phyloP scores from a whole-genome alignment of 192 early-diverging fungal species.

The Coemansia biformis region DNA sequence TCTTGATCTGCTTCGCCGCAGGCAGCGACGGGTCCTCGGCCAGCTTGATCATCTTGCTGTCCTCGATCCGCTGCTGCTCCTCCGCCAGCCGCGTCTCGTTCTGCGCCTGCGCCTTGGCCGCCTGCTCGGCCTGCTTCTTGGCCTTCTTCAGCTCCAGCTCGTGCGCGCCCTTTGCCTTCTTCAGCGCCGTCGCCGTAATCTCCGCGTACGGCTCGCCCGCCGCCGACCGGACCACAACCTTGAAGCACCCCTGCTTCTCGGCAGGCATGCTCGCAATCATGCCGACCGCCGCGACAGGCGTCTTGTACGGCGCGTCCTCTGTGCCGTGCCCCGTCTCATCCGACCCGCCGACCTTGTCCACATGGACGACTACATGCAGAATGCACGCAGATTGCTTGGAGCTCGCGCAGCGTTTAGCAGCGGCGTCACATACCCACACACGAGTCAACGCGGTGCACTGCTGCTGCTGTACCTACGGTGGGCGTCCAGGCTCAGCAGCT shows the following conservation, averaged over 20 bases:
- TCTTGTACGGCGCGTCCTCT: slow-evolving; percentile 70
- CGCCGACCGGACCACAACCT: slow-evolving; percentile 67
- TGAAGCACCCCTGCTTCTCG: slow-evolving; percentile 42
- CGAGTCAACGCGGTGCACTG: no score
- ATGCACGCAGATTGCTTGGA: no score
- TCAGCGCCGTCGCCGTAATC: slow-evolving; percentile 83
- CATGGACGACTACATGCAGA: slow-evolving; percentile 34
- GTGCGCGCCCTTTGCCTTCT: slow-evolving; percentile 81
- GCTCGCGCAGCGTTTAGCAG: no score
- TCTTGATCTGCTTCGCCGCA: slow-evolving; percentile 73
- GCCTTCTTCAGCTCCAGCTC: slow-evolving; percentile 65
- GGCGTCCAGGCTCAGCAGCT: slow-evolving; percentile 24
- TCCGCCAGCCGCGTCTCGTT: slow-evolving; percentile 52
- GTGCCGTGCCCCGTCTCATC: slow-evolving; percentile 77
- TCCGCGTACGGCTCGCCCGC: slow-evolving; percentile 66
- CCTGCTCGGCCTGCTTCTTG: slow-evolving; percentile 73
- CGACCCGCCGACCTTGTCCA: slow-evolving; percentile 79
- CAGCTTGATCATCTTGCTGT: slow-evolving; percentile 77
- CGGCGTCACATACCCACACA: no score
- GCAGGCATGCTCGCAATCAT: slow-evolving; percentile 44
- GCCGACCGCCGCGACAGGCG: slow-evolving; percentile 67
- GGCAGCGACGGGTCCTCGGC: slow-evolving; percentile 68
- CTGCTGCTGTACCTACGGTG: slow-evolving; percentile 39
- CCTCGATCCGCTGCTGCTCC: slow-evolving; percentile 77
- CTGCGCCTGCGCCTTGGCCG: slow-evolving; percentile 60